Base-by-base conservation (phyloP, 1,284 basidiomycete genomes). In the Hymenochaete sp. region DNA sequence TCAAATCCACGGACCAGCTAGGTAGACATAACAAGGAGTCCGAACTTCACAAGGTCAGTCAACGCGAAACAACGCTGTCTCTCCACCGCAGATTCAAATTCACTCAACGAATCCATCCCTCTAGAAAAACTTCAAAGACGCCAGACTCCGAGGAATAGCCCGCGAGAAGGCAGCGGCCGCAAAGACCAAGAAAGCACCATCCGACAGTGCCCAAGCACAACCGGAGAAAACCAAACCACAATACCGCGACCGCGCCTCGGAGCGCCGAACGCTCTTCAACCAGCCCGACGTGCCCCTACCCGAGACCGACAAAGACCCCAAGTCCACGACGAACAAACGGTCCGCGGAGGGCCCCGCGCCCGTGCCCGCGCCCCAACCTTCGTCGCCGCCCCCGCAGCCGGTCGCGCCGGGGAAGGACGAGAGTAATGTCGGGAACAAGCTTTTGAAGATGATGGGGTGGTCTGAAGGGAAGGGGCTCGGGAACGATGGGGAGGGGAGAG, bases 381-480 rank as follows among this genome's bases (percentile, higher is more conserved):
- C 79, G 1, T 72, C 83, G 0, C 75, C 80, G 0, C 76, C 81
- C 5, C 72, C 78, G 14, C 68, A 75, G 2, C 69, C 73, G 2
- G 52, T 79, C 6, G 75, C 79, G 49, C 84, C 79, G 1, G 86
- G 75, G 2, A 67, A 85, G 57, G 91, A 95, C 56, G 75, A 79
- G 42, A 78, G 59, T 36, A 93, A 95, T 54, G 76, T 91, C 7
- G 92, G 92, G 9, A 93, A 93, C 60, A 91, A 91, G 61, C 60
- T 96, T 47, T 62, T 96, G 53, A 89, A 90, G 61, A 91, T 93
- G 75, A 95, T 96, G 92, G 92, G 93, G 0, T 96, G 92, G 92
- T 84, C 74, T 50, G 80, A 86, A 57, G 92, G 92, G 2, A 81
- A 75, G n/a, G 92, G 92, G 1, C 65, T 96, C 32, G 92, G 92